These are phyloP conservation scores for Holtermanniella nyarrowii DNA, from an alignment of 768 basidiomycete species.

Conservation along the genomic window DNA sequence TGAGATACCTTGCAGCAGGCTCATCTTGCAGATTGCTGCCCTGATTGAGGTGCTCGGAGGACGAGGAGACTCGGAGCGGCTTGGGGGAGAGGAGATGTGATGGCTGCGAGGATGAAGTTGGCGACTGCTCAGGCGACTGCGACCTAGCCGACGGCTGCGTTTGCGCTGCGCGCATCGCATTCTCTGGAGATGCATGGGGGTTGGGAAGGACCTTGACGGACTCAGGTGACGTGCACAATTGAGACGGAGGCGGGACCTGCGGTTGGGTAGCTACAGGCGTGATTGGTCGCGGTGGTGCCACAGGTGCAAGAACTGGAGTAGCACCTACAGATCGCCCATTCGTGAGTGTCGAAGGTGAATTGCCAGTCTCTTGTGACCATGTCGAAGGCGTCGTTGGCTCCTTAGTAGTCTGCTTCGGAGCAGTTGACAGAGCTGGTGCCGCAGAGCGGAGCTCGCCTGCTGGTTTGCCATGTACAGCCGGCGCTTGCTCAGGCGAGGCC, in stretches of 20 bases:
- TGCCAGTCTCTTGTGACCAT: slow-evolving; percentile 26
- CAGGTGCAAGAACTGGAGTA: no score
- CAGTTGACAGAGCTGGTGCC: no score
- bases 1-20: slow-evolving; percentile 32
- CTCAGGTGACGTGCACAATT: neutral
- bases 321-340: no score
- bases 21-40: slow-evolving; percentile 22
- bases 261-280: no score
- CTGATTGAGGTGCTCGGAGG: slow-evolving; percentile 6
- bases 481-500: neutral
- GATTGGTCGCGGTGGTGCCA: no score
- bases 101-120: neutral
- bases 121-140: neutral
- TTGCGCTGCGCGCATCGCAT: neutral
- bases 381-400: slow-evolving; percentile 2
- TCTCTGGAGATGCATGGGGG: neutral
- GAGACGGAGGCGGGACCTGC: no score
- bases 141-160: neutral
- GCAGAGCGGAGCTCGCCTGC: no score
- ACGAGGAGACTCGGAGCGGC: slow-evolving; percentile 18
- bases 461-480: no score
- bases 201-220: neutral
- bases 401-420: neutral
- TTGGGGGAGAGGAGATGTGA: slow-evolving; percentile 21
- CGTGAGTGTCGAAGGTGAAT: neutral